Evolutionary conservation across 148 eudicot species (phyloP).

Genomic region (Agrostemma githago): DNA sequence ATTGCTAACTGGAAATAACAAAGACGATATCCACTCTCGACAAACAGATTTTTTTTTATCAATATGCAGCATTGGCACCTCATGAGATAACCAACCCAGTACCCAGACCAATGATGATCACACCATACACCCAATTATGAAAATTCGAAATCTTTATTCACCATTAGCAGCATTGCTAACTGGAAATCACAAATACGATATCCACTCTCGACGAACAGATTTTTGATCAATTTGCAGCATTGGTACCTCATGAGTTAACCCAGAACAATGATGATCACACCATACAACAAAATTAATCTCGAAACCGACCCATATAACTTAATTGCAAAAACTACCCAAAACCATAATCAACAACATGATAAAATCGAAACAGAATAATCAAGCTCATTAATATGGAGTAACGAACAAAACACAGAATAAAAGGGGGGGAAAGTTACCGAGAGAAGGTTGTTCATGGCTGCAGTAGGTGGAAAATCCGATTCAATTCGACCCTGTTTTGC

Average conservation of each 20-base stretch:
- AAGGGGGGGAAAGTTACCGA: slow-evolving; percentile 12
- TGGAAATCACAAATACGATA: no score
- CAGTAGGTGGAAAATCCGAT: not conserved
- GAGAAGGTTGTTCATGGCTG: slow-evolving; percentile 29
- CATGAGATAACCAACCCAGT: no score
- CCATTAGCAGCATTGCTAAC: no score
- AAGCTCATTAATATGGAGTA: slow-evolving; percentile 5
- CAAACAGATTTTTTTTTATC: not conserved
- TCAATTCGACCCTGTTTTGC: not conserved
- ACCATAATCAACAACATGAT: not conserved
- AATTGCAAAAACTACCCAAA: not conserved
- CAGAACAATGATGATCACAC: not conserved
- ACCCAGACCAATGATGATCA: no score
- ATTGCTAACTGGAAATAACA: not conserved
- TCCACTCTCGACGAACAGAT: no score
- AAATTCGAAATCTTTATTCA: no score
- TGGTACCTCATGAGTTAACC: not conserved
- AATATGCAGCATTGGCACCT: not conserved
- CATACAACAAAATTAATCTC: no score
- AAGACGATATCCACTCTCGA: not conserved
- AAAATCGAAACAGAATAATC: not conserved
- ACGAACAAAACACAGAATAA: not conserved
- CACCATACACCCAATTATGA: no score
- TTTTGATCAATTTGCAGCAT: no score
- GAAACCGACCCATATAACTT: no score